Conservation (phyloP, 225 moss, liverwort and hornwort species). For the Antitrichia curtipendula region DNA sequence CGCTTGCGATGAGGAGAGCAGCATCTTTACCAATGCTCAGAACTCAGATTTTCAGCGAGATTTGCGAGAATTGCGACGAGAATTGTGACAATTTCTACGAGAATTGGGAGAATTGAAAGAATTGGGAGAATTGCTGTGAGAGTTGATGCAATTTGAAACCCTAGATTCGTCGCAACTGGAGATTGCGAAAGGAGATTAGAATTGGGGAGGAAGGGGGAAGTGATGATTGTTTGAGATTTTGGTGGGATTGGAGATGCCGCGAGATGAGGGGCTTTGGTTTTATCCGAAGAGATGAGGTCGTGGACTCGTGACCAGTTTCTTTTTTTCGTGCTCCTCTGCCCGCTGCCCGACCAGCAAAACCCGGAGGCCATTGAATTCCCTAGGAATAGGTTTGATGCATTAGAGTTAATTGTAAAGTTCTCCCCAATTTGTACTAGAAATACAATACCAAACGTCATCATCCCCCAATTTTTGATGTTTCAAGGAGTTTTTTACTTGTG, state of each 20-base stretch:
- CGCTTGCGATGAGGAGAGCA: conserved; percentile 13
- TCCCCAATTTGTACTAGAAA: neutral
- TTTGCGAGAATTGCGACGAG: neutral
- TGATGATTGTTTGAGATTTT: neutral
- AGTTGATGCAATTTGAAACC: neutral
- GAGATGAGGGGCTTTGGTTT: neutral
- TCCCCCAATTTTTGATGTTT: rapidly evolving
- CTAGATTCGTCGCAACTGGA: neutral
- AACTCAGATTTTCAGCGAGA: neutral
- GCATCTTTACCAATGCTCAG: neutral
- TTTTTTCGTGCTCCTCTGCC: neutral
- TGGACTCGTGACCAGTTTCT: neutral
- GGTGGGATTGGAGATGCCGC: neutral
- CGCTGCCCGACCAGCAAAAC: neutral
- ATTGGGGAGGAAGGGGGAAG: neutral
- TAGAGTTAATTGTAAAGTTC: neutral
- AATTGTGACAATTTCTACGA: neutral
- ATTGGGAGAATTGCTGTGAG: neutral
- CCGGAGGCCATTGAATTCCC: neutral
- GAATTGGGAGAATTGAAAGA: neutral
- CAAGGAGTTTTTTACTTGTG: neutral
- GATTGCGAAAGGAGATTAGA: neutral
- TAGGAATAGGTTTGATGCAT: neutral
- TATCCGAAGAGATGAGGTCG: neutral
- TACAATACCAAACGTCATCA: neutral